Conservation (phyloP, 2,329 filamentous ascomycete genomes). For the Stylonectria norvegica region DNA sequence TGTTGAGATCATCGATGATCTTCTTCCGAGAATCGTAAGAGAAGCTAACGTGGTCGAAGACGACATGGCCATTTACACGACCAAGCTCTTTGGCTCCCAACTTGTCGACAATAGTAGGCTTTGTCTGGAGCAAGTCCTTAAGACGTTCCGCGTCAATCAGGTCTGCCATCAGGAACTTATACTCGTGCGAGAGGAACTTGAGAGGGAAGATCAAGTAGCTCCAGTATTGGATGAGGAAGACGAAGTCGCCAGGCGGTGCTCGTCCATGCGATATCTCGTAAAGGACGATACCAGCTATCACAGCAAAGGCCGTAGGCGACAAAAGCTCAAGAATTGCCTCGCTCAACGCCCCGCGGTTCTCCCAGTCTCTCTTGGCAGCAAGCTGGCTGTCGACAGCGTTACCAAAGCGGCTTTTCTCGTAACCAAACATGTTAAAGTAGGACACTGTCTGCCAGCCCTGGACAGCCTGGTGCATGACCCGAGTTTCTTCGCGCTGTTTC, state of each 20-base stretch:
- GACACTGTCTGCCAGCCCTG: slow-evolving; percentile 58
- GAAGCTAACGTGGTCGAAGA: slow-evolving; percentile 53
- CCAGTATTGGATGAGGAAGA: slow-evolving; percentile 66
- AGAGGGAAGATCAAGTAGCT: slow-evolving; percentile 38
- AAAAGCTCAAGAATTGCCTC: slow-evolving; percentile 36
- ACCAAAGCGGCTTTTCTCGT: slow-evolving; percentile 28
- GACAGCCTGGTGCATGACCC: slow-evolving; percentile 55
- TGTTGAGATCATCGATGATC: slow-evolving; percentile 47
- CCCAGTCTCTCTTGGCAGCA: slow-evolving; percentile 18
- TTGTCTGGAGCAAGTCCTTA: slow-evolving; percentile 53
- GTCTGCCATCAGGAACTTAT: slow-evolving; percentile 32
- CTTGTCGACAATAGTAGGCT: slow-evolving; percentile 51
- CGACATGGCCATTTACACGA: slow-evolving; percentile 46
- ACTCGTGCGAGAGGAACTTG: slow-evolving; percentile 30
- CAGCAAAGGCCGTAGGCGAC: slow-evolving; percentile 42
- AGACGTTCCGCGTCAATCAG: slow-evolving; percentile 65
- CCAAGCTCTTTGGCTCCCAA: slow-evolving; percentile 43
- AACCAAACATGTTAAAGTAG: slow-evolving; percentile 37
- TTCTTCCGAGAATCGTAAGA: slow-evolving; percentile 52
- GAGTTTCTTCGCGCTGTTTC: slow-evolving; percentile 46
- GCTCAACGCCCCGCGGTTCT: slow-evolving; percentile 18
- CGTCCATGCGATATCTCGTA: slow-evolving; percentile 19
- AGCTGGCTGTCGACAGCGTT: slow-evolving; percentile 25
- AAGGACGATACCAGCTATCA: slow-evolving; percentile 16
- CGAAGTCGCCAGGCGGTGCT: slow-evolving; percentile 41